Evolutionary conservation across 768 basidiomycete species (phyloP), one percentile per base, ranked within the genome.

Genomic region (Rhizopogon vulgaris): DNA sequence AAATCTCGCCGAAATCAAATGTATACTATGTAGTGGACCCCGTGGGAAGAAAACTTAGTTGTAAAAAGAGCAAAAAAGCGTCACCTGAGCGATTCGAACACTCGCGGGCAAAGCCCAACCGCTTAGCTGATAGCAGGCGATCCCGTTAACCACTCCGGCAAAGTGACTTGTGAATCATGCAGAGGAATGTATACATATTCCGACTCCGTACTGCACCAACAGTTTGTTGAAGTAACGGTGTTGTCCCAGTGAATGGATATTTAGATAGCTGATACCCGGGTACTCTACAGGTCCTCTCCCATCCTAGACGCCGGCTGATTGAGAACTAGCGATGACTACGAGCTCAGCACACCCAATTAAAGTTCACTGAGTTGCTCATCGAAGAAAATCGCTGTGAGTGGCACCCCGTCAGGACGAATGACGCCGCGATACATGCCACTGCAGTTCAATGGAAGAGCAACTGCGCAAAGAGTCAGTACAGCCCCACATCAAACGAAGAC

Each of bases 71-170:
- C 32, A 10, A 34, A 34, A 75, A 70, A 67, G 40, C 77, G 77
- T 77, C 75, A 77, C 77, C 77, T 79, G 74, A 68, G 77, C 76
- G 77, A 78, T 78, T 78, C 76, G 78, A 78, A 78, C 78, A 75
- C 77, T 68, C 76, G 77, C 77, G 77, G 71, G 74, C 77, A 79
- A 75, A 78, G 78, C 74, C 70, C 77, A 78, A 77, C 76, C 77
- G 77, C 77, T 79, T 32, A 45, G 58, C 67, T 65, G 48, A 12
- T 84, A 84, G 82, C 82, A 84, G 83, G 83, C 80, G 78, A 82
- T 82, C 80, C 81, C 82, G 82, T 87, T 89, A 88, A 90, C 87
- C 87, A 89, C 87, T 90, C 87, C 86, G 87, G 87, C 86, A 90
- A 89, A 87, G 87, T 87, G 84, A 86, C 84, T 53, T 61, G 14